Evolutionary conservation across 352 stramenopile species (phyloP), one percentile per base, ranked within the genome.

Genomic region (Plasmopara viticola): DNA sequence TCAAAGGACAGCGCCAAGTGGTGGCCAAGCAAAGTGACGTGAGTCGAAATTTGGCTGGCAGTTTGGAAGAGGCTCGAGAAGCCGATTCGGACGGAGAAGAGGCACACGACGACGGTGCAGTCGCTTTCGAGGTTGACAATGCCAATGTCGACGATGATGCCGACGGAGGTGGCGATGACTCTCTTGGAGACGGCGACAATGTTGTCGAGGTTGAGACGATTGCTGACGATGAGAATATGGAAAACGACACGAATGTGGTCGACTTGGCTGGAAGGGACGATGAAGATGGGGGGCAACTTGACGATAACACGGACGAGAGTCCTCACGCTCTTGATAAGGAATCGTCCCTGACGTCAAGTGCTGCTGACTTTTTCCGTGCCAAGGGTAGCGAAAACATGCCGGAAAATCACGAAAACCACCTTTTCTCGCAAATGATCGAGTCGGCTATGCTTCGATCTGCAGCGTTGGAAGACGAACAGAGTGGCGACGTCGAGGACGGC

Each of bases 401-500:
- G 9, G 56, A 76, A 9, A 66, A 79, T 29, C 72, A 86, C 40
- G 75, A 88, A 40, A 70, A 67, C 4, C 70, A 68, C 20, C 46
- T 72, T 41, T 85, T 84, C 44, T 82, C 73, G 0, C 68, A 84
- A 39, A 72, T 89, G 68, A 84, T 92, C 41, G 81, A 92, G 58
- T 87, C 67, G 31, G 81, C 81, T 13, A 59, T 92, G 2, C 65
- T 90, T 49, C 67, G 77, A 2, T 89, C 81, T 0, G 70, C 65
- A 9, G 66, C 62, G 5, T 41, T 71, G 17, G 63, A 71, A 18
- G 57, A 77, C 5, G 78, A 87, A 18, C 39, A 68, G 42, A 65
- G 51, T 40, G 50, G 37, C n/a, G 73, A 81, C 2, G 62, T 74
- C 50, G 44, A 59, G 4, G 68, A 78, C 9, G 64, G 62, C 4